A percentile compares a stretch with the other conserved stretches of the same genome.
phyloP scores from a whole-genome alignment of 768 basidiomycete species.

The Kwoniella europaea region DNA sequence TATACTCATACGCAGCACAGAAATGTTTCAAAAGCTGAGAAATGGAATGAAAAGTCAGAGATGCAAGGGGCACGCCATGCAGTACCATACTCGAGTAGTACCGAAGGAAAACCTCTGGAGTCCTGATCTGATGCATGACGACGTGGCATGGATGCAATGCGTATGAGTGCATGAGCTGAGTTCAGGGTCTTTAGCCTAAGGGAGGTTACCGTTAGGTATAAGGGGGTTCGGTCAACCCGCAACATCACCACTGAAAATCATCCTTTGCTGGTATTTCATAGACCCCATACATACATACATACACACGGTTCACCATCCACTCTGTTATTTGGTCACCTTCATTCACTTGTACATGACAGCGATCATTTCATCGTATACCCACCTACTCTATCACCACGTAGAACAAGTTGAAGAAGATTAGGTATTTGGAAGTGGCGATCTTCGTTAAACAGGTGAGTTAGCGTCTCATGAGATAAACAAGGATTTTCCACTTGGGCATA shows the following conservation, averaged over 20 bases:
- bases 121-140: background rate
- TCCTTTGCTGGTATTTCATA: conserved; percentile 1
- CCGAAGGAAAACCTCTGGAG: background rate
- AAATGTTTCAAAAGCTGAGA: background rate
- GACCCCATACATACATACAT: too few relatives aligned
- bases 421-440: background rate
- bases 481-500: conserved; percentile 3
- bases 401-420: background rate
- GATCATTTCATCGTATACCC: too few relatives aligned
- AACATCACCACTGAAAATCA: background rate
- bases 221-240: background rate
- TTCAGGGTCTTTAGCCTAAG: background rate
- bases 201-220: background rate
- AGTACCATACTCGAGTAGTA: background rate
- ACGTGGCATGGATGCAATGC: background rate
- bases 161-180: too few relatives aligned
- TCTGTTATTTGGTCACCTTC: background rate
- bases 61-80: background rate
- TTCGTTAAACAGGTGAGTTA: background rate
- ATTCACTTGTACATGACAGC: background rate
- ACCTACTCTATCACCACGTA: background rate
- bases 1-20: background rate
- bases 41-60: background rate
- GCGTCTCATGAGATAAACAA: background rate
- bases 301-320: background rate